Evolutionary conservation across 2,329 filamentous ascomycete genomes (phyloP).

Genomic region (Colletotrichum sp.): DNA sequence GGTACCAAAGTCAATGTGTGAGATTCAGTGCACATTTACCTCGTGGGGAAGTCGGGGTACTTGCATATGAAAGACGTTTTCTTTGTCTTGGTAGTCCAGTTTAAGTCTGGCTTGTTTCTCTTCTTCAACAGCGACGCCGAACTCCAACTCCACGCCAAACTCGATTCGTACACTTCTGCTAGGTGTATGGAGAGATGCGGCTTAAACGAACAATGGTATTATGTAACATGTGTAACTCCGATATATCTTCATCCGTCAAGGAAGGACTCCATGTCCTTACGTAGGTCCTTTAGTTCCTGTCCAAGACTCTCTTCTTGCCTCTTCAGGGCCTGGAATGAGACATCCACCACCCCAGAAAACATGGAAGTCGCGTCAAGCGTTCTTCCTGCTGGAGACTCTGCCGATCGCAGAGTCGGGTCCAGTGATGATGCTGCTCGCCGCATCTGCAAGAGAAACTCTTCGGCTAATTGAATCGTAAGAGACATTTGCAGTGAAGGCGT

Average conservation of each 20-base stretch:
- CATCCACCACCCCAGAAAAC: constrained; percentile 35
- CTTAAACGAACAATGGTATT: background rate
- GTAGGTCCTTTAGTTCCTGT: constrained; percentile 34
- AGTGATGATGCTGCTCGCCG: constrained; percentile 34
- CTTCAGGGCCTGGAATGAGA: constrained; percentile 29
- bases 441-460: constrained; percentile 42
- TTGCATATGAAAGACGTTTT: constrained; percentile 19
- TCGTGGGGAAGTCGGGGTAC: constrained; percentile 12
- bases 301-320: constrained; percentile 37
- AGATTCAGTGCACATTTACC: background rate
- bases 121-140: background rate
- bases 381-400: background rate
- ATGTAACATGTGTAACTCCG: background rate
- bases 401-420: constrained; percentile 26
- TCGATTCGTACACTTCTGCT: background rate
- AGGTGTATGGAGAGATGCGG: background rate
- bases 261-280: constrained; percentile 36
- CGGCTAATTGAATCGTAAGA: constrained; percentile 45
- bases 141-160: background rate
- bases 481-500: constrained; percentile 46
- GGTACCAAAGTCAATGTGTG: background rate
- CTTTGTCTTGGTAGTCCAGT: constrained; percentile 12
- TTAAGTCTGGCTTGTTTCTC: constrained; percentile 6
- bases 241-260: constrained; percentile 25
- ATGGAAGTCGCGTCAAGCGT: constrained; percentile 28